These are phyloP conservation scores for Spongiforma sp. DNA, from an alignment of 1,284 basidiomycete genomes.

Conservation along the genomic window DNA sequence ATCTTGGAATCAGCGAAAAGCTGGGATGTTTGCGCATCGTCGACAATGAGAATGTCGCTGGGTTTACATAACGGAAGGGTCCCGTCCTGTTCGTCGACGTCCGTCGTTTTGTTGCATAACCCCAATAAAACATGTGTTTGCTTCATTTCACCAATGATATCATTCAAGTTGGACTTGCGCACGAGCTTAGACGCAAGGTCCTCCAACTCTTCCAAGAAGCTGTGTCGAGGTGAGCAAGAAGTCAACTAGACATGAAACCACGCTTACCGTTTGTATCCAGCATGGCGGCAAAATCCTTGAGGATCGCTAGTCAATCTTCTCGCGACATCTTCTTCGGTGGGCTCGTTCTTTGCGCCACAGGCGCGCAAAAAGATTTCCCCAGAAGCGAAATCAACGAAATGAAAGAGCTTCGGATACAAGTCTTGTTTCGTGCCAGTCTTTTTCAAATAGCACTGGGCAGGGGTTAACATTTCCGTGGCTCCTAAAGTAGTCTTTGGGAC, in stretches of 20 bases:
- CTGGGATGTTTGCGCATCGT: conserved; percentile 8
- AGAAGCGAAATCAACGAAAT: conserved; percentile 87
- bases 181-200: background rate
- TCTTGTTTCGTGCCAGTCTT: background rate
- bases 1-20: conserved; percentile 13
- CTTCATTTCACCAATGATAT: background rate
- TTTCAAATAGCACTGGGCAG: conserved; percentile 6
- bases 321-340: conserved; percentile 80
- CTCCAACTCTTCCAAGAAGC: conserved; percentile 6
- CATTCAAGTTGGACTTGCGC: conserved; percentile 2
- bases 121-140: background rate
- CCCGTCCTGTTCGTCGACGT: too few relatives aligned
- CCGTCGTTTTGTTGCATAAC: background rate
- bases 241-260: too few relatives aligned
- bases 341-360: conserved; percentile 86
- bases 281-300: background rate
- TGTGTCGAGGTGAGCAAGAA: background rate
- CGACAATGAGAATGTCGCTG: conserved; percentile 9
- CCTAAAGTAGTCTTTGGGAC: background rate
- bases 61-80: background rate
- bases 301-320: conserved; percentile 40
- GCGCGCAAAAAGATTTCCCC: conserved; percentile 82
- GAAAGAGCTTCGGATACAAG: conserved; percentile 76
- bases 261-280: conserved; percentile 3
- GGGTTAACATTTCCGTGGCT: background rate